phyloP scores from a whole-genome alignment of 1,139 yeast genomes.

The Pichia sp. region DNA sequence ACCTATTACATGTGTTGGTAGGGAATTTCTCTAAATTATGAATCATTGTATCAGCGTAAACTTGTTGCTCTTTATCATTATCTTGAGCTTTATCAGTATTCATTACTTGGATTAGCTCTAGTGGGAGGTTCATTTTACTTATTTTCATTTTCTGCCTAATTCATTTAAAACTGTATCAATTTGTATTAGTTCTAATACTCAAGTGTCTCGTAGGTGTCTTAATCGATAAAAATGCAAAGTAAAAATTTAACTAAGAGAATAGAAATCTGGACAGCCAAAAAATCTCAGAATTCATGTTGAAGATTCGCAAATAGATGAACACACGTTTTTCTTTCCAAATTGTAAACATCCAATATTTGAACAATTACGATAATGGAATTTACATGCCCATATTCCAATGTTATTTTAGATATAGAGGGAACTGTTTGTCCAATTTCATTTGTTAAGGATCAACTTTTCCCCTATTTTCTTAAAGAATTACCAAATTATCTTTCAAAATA shows the following conservation, averaged over 20 bases:
- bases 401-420: constrained; percentile 79
- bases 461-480: constrained; percentile 35
- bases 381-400: constrained; percentile 17
- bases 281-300: neutral
- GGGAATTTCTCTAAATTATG: constrained; percentile 12
- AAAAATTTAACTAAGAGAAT: neutral
- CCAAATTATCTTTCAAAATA: constrained; percentile 30
- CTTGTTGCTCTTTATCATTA: neutral
- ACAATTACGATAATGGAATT: constrained; percentile 2
- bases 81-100: neutral
- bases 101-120: neutral
- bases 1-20: constrained; percentile 40
- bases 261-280: neutral
- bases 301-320: neutral
- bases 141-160: neutral
- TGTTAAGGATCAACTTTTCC: constrained; percentile 67
- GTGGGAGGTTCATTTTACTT: neutral
- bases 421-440: constrained; percentile 87
- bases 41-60: constrained; percentile 2
- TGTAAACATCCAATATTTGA: neutral
- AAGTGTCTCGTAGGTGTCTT: neutral
- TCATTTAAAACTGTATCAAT: neutral
- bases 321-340: neutral
- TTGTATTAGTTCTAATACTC: neutral
- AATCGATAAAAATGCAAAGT: no score